Percentiles rank a stretch among this genome's conserved stretches.
Evolutionary conservation across 345 rosid species (phyloP).

Genomic region (Eucalyptus sp.): DNA sequence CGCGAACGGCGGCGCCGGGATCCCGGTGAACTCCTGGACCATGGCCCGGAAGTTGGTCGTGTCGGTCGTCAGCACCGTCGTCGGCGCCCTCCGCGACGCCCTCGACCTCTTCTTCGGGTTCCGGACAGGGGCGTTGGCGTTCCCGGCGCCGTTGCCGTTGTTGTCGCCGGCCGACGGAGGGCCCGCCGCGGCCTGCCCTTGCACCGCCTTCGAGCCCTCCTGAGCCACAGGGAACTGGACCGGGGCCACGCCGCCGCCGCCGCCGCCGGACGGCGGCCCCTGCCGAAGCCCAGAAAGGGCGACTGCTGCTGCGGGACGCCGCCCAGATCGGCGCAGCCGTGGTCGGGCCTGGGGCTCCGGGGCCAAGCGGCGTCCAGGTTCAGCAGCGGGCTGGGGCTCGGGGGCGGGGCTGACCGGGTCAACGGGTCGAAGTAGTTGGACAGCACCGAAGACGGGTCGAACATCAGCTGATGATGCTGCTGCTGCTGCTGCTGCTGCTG

Average conservation of each 20-base stretch:
- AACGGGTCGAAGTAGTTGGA: constrained; percentile 39
- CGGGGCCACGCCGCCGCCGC: neutral
- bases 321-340: constrained; percentile 31
- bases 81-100: constrained; percentile 91
- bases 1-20: constrained; percentile 80
- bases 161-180: constrained; percentile 1
- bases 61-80: constrained; percentile 84
- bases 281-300: neutral
- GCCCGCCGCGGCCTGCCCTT: neutral
- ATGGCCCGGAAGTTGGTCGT: constrained; percentile 89
- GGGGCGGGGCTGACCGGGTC: neutral
- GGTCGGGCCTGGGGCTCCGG: constrained; percentile 38
- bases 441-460: constrained; percentile 30
- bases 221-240: neutral
- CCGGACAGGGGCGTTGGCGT: constrained; percentile 10
- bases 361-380: constrained; percentile 46
- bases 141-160: constrained; percentile 7
- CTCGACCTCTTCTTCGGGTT: constrained; percentile 85
- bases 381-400: constrained; percentile 21
- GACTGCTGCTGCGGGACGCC: constrained; percentile 17
- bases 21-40: constrained; percentile 98
- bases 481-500: constrained; percentile 2
- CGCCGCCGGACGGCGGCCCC: neutral
- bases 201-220: neutral
- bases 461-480: neutral